Evolutionary conservation across 805 yeast species (phyloP).

Genomic region (Wickerhamomyces alni): DNA sequence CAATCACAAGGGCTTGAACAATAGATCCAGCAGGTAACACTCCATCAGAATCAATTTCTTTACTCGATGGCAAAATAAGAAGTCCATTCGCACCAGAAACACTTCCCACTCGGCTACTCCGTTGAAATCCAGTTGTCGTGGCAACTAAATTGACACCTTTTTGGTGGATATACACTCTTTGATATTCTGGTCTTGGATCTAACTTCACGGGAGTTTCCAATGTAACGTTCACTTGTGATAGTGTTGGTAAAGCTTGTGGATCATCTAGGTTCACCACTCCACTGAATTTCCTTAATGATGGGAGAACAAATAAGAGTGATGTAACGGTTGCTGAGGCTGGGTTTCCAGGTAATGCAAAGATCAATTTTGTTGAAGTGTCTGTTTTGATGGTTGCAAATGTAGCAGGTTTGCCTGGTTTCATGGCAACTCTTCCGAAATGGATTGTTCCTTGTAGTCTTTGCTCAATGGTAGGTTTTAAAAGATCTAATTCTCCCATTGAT

Average conservation of each 20-base stretch:
- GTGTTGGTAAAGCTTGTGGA: conserved; percentile 16
- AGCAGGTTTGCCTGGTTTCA: conserved; percentile 57
- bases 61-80: conserved; percentile 34
- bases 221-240: conserved; percentile 30
- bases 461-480: conserved; percentile 44
- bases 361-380: conserved; percentile 22
- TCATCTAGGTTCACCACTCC: conserved; percentile 22
- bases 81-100: conserved; percentile 42
- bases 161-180: conserved; percentile 34
- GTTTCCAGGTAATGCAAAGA: conserved; percentile 51
- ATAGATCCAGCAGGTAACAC: conserved; percentile 15
- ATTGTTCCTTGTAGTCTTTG: conserved; percentile 34
- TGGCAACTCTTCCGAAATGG: conserved; percentile 50
- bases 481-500: conserved; percentile 52
- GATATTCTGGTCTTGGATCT: conserved; percentile 49
- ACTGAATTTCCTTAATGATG: conserved; percentile 33
- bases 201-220: conserved; percentile 27
- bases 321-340: conserved; percentile 51
- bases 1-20: conserved; percentile 26
- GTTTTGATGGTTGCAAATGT: conserved; percentile 41
- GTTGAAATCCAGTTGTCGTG: conserved; percentile 41
- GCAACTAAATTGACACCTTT: conserved; percentile 28
- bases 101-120: conserved; percentile 44
- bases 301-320: conserved; percentile 40
- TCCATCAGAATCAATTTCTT: conserved; percentile 6